phyloP scores from a whole-genome alignment of 2,329 filamentous ascomycete genomes.

The Hymenoscyphus fraxineus region DNA sequence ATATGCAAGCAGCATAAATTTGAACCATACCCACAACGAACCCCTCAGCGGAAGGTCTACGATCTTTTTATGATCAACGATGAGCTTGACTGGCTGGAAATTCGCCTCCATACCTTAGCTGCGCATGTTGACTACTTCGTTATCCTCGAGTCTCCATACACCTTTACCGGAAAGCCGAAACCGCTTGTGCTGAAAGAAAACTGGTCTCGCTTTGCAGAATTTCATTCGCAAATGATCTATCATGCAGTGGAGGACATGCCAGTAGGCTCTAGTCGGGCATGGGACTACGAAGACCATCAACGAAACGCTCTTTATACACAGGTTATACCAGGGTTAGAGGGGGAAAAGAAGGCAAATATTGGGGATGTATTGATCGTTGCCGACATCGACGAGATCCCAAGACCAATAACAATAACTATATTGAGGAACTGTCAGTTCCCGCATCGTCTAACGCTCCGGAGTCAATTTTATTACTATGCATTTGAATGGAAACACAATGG shows the following conservation, averaged over 20 bases:
- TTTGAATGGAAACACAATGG: constrained; percentile 38
- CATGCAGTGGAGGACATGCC: constrained; percentile 46
- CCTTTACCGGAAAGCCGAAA: constrained; percentile 56
- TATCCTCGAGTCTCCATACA: constrained; percentile 55
- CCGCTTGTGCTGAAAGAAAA: constrained; percentile 50
- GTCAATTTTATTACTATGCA: constrained; percentile 38
- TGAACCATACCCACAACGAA: constrained; percentile 10
- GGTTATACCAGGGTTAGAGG: constrained; percentile 41
- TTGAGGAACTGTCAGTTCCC: constrained; percentile 39
- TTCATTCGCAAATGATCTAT: constrained; percentile 59
- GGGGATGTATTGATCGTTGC: constrained; percentile 44
- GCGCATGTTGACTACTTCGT: constrained; percentile 62
- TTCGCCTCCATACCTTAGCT: constrained; percentile 56
- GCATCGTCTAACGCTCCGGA: constrained; percentile 35
- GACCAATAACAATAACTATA: constrained; percentile 35
- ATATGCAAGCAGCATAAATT: constrained; percentile 20
- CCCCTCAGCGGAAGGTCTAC: constrained; percentile 47
- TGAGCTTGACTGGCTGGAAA: constrained; percentile 65
- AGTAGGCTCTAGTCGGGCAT: constrained; percentile 40
- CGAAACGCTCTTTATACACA: constrained; percentile 56
- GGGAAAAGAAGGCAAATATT: constrained; percentile 30
- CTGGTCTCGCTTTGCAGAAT: constrained; percentile 49
- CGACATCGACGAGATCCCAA: constrained; percentile 45
- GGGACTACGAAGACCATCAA: constrained; percentile 51
- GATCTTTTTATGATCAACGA: constrained; percentile 61